phyloP scores from a whole-genome alignment of 1,284 basidiomycete species.

The Tetrapyrgos nigripes region DNA sequence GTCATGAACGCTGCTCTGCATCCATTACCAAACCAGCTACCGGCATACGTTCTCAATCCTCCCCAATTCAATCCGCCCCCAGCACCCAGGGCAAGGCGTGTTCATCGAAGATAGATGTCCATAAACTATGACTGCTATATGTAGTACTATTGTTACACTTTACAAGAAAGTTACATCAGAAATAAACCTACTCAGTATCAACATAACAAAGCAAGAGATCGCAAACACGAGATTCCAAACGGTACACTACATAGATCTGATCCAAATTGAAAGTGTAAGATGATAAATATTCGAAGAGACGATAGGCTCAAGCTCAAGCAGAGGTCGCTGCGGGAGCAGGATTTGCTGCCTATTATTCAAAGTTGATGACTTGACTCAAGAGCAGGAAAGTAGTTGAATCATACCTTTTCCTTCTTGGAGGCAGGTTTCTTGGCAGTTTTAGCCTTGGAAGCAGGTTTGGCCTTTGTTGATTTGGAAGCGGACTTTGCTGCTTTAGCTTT shows the following conservation, averaged over 20 bases:
- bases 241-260: not conserved
- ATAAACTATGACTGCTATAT: not conserved
- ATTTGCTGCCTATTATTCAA: too few relatives aligned
- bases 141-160: not conserved
- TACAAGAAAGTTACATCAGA: not conserved
- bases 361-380: not conserved
- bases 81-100: not conserved
- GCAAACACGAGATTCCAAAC: not conserved
- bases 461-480: slow-evolving; percentile 26
- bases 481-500: slow-evolving; percentile 29
- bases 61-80: not conserved
- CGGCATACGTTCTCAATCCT: not conserved
- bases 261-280: too few relatives aligned
- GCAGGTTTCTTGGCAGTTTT: slow-evolving; percentile 26
- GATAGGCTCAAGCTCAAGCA: too few relatives aligned
- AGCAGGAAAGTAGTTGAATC: not conserved
- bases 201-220: not conserved
- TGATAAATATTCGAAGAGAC: too few relatives aligned
- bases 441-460: slow-evolving; percentile 29
- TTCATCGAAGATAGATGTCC: not conserved
- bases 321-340: too few relatives aligned
- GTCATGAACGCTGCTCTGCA: not conserved
- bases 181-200: not conserved
- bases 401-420: slow-evolving; percentile 29
- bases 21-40: not conserved